Evolutionary conservation across 768 basidiomycete species (phyloP).

Genomic region (Amanita thiersii): DNA sequence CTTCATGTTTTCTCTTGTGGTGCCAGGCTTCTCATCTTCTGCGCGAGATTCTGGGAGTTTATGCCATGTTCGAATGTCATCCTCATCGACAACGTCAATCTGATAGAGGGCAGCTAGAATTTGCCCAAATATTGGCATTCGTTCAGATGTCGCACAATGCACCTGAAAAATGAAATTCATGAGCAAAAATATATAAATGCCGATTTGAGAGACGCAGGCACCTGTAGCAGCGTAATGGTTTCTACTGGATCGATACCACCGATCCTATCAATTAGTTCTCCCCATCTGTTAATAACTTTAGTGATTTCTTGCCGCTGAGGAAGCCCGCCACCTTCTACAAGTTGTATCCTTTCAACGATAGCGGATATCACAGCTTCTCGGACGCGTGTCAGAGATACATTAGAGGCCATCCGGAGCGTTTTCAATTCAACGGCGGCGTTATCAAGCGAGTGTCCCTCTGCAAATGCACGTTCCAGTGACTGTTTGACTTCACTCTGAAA

Average conservation of each 20-base stretch:
- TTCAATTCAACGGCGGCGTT: conserved; percentile 93
- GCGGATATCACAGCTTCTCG: conserved; percentile 84
- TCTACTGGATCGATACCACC: conserved; percentile 80
- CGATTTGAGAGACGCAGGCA: conserved; percentile 19
- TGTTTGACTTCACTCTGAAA: conserved; percentile 73
- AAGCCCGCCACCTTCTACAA: conserved; percentile 46
- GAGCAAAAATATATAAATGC: conserved; percentile 1
- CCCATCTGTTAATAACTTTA: conserved; percentile 69
- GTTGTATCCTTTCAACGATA: conserved; percentile 63
- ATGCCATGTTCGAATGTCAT: conserved; percentile 88
- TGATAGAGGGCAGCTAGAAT: conserved; percentile 85
- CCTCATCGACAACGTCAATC: conserved; percentile 85
- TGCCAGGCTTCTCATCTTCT: conserved; percentile 30
- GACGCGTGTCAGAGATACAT: conserved; percentile 81
- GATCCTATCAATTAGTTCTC: conserved; percentile 68
- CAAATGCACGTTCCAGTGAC: conserved; percentile 87
- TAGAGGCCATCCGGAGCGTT: conserved; percentile 94
- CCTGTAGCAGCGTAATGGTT: conserved; percentile 74
- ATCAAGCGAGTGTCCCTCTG: conserved; percentile 86
- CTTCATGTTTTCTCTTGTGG: conserved; percentile 44
- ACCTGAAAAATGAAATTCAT: conserved; percentile 27
- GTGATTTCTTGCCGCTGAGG: conserved; percentile 62
- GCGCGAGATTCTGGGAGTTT: conserved; percentile 45
- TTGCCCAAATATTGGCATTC: conserved; percentile 71
- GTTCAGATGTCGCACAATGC: conserved; percentile 56